Evolutionary conservation across 2,329 filamentous ascomycete genomes (phyloP).

Genomic region (Sclerotinia borealis): DNA sequence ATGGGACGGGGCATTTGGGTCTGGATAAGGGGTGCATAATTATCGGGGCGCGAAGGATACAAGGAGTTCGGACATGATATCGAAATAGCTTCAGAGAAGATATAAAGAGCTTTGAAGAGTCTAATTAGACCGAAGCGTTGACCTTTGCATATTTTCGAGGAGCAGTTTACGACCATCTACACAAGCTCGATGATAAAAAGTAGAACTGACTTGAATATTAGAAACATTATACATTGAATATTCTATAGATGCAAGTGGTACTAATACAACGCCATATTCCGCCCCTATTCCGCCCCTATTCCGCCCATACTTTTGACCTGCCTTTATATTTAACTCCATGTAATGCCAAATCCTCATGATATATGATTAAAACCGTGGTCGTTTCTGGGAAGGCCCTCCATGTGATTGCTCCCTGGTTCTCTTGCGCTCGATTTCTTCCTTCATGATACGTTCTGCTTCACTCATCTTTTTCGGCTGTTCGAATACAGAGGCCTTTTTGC

Average conservation of each 20-base stretch:
- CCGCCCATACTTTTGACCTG: conserved; percentile 5
- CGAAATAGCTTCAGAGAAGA: background rate
- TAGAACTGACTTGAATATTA: background rate
- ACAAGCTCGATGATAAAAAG: background rate
- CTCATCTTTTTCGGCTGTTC: conserved; percentile 77
- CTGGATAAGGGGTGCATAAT: background rate
- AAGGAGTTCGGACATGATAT: background rate
- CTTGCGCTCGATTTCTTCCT: conserved; percentile 71
- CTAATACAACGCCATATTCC: conserved; percentile 20
- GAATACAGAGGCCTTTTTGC: conserved; percentile 54
- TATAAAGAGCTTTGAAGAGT: background rate
- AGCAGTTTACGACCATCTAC: background rate
- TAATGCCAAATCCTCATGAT: conserved; percentile 6
- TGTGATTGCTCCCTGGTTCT: conserved; percentile 41
- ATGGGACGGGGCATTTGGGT: background rate
- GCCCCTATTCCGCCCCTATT: conserved; percentile 9
- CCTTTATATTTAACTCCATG: conserved; percentile 17
- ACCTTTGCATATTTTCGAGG: too few relatives aligned
- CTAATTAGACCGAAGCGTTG: background rate
- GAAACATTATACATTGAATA: background rate
- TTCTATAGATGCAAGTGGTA: conserved; percentile 25
- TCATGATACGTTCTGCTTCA: conserved; percentile 85
- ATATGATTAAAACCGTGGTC: conserved; percentile 4
- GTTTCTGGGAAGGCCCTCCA: conserved; percentile 9
- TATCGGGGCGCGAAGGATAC: background rate